Percentiles rank a stretch among this genome's conserved stretches.
These are phyloP conservation scores for maize (Zea mays) DNA, from an alignment of 176 grass and related monocot species.

Conservation along the genomic window Zm-B73-REFERENCE-NAM-5.0 NC_050101.1:131699501-131700000, in stretches of 20 bases:
- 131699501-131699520: neutral
- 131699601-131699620: neutral
- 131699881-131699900: neutral
- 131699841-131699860: slow-evolving; percentile 22
- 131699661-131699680: neutral
- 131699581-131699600: slow-evolving; percentile 6
- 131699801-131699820: neutral
- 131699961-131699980: neutral
- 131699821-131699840: neutral
- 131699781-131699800: too few relatives aligned
- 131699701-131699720: neutral
- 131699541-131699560: neutral
- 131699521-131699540: neutral
- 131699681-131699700: neutral
- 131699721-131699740: neutral
- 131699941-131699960: neutral
- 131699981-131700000: neutral
- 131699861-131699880: slow-evolving; percentile 28
- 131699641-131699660: neutral
- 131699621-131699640: neutral
- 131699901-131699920: slow-evolving; percentile 10
- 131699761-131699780: too few relatives aligned
- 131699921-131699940: slow-evolving; percentile 1
- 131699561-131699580: neutral
- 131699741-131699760: too few relatives aligned